Evolutionary conservation across 148 eudicot species (phyloP), one percentile per base, ranked within the genome.

Genomic region (Nepenthes mirabilis): DNA sequence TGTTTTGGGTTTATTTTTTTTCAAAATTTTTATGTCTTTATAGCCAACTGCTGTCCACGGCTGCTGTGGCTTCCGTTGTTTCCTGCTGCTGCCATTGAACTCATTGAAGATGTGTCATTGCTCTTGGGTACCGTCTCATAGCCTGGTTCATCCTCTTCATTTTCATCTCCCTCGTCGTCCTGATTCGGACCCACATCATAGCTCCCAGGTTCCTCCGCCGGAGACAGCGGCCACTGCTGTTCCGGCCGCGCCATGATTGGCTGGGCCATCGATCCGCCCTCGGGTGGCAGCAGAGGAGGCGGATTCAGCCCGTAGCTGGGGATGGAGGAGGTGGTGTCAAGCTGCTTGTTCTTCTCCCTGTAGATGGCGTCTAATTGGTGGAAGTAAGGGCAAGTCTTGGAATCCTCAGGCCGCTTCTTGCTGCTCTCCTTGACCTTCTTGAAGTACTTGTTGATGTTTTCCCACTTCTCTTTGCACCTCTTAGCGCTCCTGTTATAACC

Each of bases 401-500:
- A 70, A 14, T 77, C 79, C 8, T 80, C 77, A 0, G 85, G 85
- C n/a, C 85, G 33, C 57, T 68, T 77, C 64, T 77, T 80, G 70
- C 55, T 72, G 63, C 82, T 77, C 36, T 77, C 85, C 32, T 74
- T 77, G 33, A 74, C 79, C 37, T 71, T 80, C 72, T 80, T 80
- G 79, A 68, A 80, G 68, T 80, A 80, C 62, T 80, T 77, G 77
- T 77, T 80, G 33, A 77, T 77, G 74, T 77, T 80, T 72, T 80
- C 84, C 84, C 84, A 80, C 51, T 80, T 80, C 72, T 80, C 85
- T n/a, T 80, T 77, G 70, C 85, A 80, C 23, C 79, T 56, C 61
- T 80, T 80, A 0, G 85, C 67, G 34, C 54, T 80, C 51, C 85
- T 55, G 6, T 69, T 6, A 33, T 61, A 61, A 37, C 65, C 65